Conservation (phyloP, 805 yeast species). For the Lipomyces anomalus region DNA sequence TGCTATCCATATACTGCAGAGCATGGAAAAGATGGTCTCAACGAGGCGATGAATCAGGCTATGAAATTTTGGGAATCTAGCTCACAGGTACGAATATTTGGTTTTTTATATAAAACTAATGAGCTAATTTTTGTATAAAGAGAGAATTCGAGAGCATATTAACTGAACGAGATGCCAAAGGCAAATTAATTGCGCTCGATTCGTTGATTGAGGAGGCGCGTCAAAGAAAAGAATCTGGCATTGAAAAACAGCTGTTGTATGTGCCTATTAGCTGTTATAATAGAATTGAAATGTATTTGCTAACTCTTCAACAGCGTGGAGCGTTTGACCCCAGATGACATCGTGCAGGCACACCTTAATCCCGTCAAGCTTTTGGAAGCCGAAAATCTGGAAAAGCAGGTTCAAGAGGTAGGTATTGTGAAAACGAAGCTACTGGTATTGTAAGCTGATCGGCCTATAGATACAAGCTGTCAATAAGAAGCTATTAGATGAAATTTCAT, state of each 20-base stretch:
- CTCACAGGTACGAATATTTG: conserved; percentile 18
- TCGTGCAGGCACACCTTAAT: conserved; percentile 29
- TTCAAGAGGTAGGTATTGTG: conserved; percentile 7
- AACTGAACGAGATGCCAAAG: conserved; percentile 39
- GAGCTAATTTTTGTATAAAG: conserved; percentile 26
- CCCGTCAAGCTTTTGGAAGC: conserved; percentile 26
- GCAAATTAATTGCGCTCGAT: conserved; percentile 38
- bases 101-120: neutral
- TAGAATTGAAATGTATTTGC: no score
- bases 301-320: conserved; percentile 24
- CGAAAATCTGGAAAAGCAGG: conserved; percentile 13
- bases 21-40: conserved; percentile 44
- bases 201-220: conserved; percentile 37
- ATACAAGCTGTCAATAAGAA: conserved; percentile 13
- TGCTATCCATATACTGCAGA: conserved; percentile 52
- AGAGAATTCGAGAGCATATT: conserved; percentile 53
- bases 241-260: conserved; percentile 1
- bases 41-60: conserved; percentile 49
- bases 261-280: neutral
- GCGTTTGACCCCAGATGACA: conserved; percentile 30
- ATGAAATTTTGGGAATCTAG: conserved; percentile 47
- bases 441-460: neutral
- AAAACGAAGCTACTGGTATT: neutral
- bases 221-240: conserved; percentile 22
- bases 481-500: conserved; percentile 5